phyloP scores from a whole-genome alignment of 495 filamentous ascomycete genomes.

The Podospora didyma region DNA sequence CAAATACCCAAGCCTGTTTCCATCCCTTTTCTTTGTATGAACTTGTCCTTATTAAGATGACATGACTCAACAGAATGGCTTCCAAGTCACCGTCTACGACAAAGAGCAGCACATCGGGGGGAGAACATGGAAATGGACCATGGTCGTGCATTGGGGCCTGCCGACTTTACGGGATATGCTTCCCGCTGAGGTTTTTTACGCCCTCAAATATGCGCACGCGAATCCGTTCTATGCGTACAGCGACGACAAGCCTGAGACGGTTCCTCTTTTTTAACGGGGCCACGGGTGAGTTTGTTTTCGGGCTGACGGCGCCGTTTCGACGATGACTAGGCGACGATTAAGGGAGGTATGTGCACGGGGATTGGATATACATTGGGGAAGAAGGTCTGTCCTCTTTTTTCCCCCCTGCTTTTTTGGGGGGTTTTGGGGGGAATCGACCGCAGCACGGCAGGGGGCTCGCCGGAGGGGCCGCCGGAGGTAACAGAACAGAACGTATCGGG shows the following conservation, averaged over 20 bases:
- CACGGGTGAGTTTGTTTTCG: conserved; percentile 40
- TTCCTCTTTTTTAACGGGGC: conserved; percentile 43
- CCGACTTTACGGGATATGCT: conserved; percentile 25
- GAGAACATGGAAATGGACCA: conserved; percentile 51
- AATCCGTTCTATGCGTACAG: conserved; percentile 34
- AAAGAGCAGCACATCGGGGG: conserved; percentile 32
- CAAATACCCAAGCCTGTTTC: too few relatives aligned
- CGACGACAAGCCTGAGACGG: conserved; percentile 30
- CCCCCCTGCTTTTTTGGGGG: too few relatives aligned
- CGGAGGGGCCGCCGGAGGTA: too few relatives aligned
- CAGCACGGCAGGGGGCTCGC: too few relatives aligned
- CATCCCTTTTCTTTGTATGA: too few relatives aligned
- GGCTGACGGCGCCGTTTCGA: conserved; percentile 31
- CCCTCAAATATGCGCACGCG: conserved; percentile 26
- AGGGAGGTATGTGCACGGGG: conserved; percentile 20
- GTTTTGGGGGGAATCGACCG: too few relatives aligned
- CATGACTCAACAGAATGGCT: conserved; percentile 40
- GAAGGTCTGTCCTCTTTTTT: too few relatives aligned
- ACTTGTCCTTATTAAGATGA: too few relatives aligned
- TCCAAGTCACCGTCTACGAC: conserved; percentile 48
- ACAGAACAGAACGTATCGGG: too few relatives aligned
- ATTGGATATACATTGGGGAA: conserved; percentile 25
- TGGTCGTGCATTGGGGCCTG: conserved; percentile 51
- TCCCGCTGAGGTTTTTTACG: conserved; percentile 30
- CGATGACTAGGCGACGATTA: conserved; percentile 40